These are phyloP conservation scores for Cucurbita maxima DNA, from an alignment of 306 rosid species.

Conservation along the genomic window DNA sequence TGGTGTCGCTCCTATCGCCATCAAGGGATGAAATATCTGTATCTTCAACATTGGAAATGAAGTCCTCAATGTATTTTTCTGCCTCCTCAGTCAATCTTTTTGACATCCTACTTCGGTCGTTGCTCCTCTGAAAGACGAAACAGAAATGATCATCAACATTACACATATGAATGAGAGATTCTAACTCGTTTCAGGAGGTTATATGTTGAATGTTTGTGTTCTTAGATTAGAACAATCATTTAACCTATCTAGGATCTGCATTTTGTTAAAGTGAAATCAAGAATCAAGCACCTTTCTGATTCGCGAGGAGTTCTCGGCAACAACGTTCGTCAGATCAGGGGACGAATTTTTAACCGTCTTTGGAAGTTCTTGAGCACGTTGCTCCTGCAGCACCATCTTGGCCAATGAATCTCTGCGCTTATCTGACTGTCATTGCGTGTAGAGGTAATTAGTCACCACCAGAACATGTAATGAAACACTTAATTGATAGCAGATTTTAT, in stretches of 20 bases:
- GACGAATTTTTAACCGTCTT: conserved; percentile 45
- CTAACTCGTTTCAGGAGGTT: neutral
- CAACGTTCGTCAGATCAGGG: conserved; percentile 37
- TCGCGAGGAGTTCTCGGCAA: conserved; percentile 31
- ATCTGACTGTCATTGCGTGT: conserved; percentile 48
- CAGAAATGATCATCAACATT: neutral
- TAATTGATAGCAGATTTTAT: neutral
- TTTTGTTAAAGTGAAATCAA: conserved; percentile 6
- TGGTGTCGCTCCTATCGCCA: conserved; percentile 92
- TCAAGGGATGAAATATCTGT: conserved; percentile 88
- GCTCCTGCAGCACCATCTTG: conserved; percentile 66
- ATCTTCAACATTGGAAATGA: conserved; percentile 88
- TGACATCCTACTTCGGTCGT: conserved; percentile 59
- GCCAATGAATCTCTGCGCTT: conserved; percentile 69
- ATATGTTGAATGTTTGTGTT: neutral
- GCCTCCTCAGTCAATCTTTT: conserved; percentile 77
- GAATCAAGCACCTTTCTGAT: conserved; percentile 42
- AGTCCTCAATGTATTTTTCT: conserved; percentile 82
- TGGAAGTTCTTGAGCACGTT: conserved; percentile 62
- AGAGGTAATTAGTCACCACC: neutral
- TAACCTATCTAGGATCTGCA: neutral
- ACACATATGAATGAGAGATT: neutral
- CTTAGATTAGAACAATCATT: neutral
- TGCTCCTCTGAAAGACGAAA: conserved; percentile 50
- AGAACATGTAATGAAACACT: neutral